Base-by-base conservation (phyloP, 2,329 filamentous ascomycete genomes). In the Aspergillus caelatus region DNA sequence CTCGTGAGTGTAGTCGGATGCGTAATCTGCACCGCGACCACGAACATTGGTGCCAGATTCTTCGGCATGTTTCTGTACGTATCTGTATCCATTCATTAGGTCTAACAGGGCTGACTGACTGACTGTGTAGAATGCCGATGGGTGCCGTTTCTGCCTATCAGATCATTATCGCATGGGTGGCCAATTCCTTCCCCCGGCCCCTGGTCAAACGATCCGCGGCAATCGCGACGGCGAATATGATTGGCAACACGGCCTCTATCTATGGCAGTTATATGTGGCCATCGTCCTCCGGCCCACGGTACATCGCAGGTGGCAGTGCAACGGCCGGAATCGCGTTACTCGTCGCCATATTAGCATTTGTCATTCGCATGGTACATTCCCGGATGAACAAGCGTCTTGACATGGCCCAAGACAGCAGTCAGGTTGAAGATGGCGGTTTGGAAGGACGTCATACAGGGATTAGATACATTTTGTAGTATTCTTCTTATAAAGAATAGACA, bases 1-100 rank as follows among this genome's bases (percentile, higher is more conserved):
- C 58, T 83, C 0, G 63, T 88, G 0, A 82, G 85, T 0, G 79
- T 81, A 0, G 72, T 82, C 0, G 86, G 87, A 2, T 87, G 87
- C 60, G 80, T 85, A 4, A 85, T 89, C 26, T 84, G 82, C 9
- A 84, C 84, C 8, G 80, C 78, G 0, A 84, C 85, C 0, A 81
- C 82, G 0, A 81, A 79, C 3, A 78, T 82, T 0, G 85, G 81
- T 0, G 83, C 82, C 0, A 81, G 85, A 2, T 88, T 87, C 77
- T 87, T 89, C 64, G 87, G 85, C 67, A 87, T 89, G 81, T 89
- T 89, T 67, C 74, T 89, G 70, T 72, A 60, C 23, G 70, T 67
- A 11, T 11, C 19, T 1, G 2, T 16, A 8, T 12, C 54, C 11
- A 16, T 39, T 48, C 2, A 26, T 26, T 4, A 4, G 7, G 0